phyloP scores from a whole-genome alignment of 495 filamentous ascomycete genomes.

The Penicillium paxilli region DNA sequence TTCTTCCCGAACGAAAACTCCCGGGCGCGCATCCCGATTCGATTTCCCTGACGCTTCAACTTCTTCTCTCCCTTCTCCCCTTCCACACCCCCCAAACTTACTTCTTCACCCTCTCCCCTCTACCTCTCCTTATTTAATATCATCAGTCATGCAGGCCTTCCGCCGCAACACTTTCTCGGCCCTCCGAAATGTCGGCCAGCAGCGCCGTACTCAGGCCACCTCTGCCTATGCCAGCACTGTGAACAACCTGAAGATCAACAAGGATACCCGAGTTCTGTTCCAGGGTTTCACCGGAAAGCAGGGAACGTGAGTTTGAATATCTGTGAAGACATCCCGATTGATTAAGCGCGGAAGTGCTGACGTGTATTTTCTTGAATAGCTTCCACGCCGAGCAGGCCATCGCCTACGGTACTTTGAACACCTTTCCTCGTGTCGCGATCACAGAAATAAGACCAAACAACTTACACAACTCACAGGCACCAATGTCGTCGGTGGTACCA shows the following conservation, averaged over 20 bases:
- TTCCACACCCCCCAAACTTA: conserved; percentile 19
- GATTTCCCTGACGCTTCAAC: neutral
- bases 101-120: conserved; percentile 21
- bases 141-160: conserved; percentile 57
- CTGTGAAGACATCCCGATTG: neutral
- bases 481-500: conserved; percentile 96
- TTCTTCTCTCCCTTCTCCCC: conserved; percentile 21
- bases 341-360: conserved; percentile 42
- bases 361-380: conserved; percentile 49
- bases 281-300: conserved; percentile 99
- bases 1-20: conserved; percentile 42
- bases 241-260: conserved; percentile 88
- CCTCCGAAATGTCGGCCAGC: conserved; percentile 47
- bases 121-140: conserved; percentile 18
- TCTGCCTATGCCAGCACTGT: conserved; percentile 78
- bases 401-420: conserved; percentile 75
- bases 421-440: conserved; percentile 14
- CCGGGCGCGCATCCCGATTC: conserved; percentile 32
- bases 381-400: conserved; percentile 99
- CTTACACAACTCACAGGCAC: conserved; percentile 66
- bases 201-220: conserved; percentile 64
- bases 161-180: conserved; percentile 51
- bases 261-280: conserved; percentile 89
- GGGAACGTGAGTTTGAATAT: conserved; percentile 76
- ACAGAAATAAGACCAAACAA: conserved; percentile 18